Base-by-base conservation (phyloP, 1,139 yeast genomes). In the Meyerozyma athensensis region DNA sequence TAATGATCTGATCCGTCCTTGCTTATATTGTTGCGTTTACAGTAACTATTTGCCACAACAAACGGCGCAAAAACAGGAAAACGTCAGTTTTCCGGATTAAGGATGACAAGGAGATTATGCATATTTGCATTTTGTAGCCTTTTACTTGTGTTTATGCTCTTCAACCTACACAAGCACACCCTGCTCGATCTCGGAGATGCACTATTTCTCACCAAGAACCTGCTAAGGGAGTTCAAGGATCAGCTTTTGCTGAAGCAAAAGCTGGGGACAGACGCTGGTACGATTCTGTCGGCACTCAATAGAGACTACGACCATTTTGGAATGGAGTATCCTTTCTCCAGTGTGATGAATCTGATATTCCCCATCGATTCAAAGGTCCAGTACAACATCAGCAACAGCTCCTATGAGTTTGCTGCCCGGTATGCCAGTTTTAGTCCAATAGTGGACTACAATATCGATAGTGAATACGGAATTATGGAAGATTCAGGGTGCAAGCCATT, bases 361-460 rank as follows among this genome's bases (percentile, higher is more conserved):
- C 75, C 75, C 10, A 59, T 70, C 19, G 75, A 70, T 45, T 56
- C 70, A 23, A 39, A 54, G 13, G 49, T 70, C 13, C 45, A 50
- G 19, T 63, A 56, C 45, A 66, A 68, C 43, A 48, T 54, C 1
- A 49, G 41, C 33, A 30, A 39, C 14, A 46, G 54, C n/a, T 44
- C 50, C 7, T 52, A 52, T 34, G 56, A 54, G 26, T 38, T 67
- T n/a, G 39, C 56, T 6, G 72, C 64, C 1, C 51, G 76, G 22
- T 70, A 68, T 44, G 76, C 75, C 6, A 63, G 73, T 1, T 70
- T 69, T 47, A 64, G 71, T 43, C 65, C 71, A 5, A 48, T 68
- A 1, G 45, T 69, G 26, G 58, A 47, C 36, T 48, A 46, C 24
- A 49, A 52, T 16, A 30, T 68, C 22, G 22, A 30, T 9, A 54